Conservation (phyloP, 352 stramenopile genomes). For the Pythium phragmitis region DNA sequence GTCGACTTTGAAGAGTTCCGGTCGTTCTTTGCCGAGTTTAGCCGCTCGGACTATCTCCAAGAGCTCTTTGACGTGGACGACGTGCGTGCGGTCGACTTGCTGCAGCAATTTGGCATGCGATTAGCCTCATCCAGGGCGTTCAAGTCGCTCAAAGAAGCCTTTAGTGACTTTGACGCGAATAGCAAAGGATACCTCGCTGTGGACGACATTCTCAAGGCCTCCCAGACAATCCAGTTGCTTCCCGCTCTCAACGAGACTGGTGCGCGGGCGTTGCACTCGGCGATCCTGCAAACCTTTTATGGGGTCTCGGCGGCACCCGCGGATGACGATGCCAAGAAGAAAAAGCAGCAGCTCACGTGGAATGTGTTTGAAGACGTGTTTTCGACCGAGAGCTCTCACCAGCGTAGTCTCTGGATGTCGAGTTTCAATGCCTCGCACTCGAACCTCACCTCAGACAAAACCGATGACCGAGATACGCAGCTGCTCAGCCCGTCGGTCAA, state of each 20-base stretch:
- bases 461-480: conserved; percentile 38
- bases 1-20: conserved; percentile 91
- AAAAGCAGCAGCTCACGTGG: conserved; percentile 49
- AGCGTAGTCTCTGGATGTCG: conserved; percentile 59
- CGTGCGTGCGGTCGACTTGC: conserved; percentile 61
- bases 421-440: conserved; percentile 57
- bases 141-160: conserved; percentile 50
- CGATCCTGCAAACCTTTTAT: conserved; percentile 69
- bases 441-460: conserved; percentile 33
- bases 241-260: conserved; percentile 48
- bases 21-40: conserved; percentile 83
- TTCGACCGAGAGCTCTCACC: conserved; percentile 60
- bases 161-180: conserved; percentile 49
- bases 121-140: conserved; percentile 47
- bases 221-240: conserved; percentile 45
- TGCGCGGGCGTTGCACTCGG: conserved; percentile 53
- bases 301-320: conserved; percentile 35
- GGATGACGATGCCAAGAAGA: conserved; percentile 31
- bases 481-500: conserved; percentile 27
- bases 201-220: conserved; percentile 54
- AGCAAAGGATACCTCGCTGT: conserved; percentile 39
- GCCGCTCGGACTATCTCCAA: conserved; percentile 64
- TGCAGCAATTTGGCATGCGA: conserved; percentile 63
- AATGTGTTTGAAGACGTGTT: conserved; percentile 81
- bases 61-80: conserved; percentile 79